phyloP scores from a whole-genome alignment of 768 basidiomycete species.

The Mycena sanguinolenta region DNA sequence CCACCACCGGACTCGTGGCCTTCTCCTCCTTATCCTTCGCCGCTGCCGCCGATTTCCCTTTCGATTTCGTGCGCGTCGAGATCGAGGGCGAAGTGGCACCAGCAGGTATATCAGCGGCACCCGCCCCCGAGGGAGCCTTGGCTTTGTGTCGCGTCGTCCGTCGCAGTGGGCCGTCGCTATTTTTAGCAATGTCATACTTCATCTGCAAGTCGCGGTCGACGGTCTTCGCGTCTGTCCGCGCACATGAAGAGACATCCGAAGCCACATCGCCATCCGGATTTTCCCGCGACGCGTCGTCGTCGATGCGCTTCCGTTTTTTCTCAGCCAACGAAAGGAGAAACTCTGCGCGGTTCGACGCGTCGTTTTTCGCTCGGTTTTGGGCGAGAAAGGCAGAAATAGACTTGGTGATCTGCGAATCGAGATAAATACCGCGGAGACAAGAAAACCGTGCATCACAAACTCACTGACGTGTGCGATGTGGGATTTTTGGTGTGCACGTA shows the following conservation, averaged over 20 bases:
- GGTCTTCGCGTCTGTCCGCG: conserved; percentile 78
- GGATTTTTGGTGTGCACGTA: conserved; percentile 68
- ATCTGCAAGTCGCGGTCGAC: conserved; percentile 84
- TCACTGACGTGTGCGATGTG: conserved; percentile 71
- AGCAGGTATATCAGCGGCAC: conserved; percentile 22
- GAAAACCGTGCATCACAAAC: conserved; percentile 40
- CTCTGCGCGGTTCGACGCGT: conserved; percentile 82
- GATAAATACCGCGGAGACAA: conserved; percentile 1
- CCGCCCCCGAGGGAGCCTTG: conserved; percentile 12
- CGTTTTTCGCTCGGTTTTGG: conserved; percentile 76
- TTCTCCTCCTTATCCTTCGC: conserved; percentile 18
- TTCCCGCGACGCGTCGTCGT: conserved; percentile 40
- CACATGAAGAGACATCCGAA: conserved; percentile 65
- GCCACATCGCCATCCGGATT: conserved; percentile 2
- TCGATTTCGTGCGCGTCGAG: conserved; percentile 27
- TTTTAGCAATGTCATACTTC: conserved; percentile 90
- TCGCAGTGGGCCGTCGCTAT: conserved; percentile 81
- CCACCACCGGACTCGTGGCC: conserved; percentile 18
- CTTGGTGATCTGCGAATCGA: conserved; percentile 67
- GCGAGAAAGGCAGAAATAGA: conserved; percentile 82
- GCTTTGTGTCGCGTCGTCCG: conserved; percentile 55
- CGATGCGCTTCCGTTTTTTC: conserved; percentile 65
- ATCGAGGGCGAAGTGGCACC: background rate
- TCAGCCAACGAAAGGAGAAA: conserved; percentile 74
- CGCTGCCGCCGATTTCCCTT: conserved; percentile 21